phyloP scores from a whole-genome alignment of 176 grass and related monocot species.

The Typha latifolia region DNA sequence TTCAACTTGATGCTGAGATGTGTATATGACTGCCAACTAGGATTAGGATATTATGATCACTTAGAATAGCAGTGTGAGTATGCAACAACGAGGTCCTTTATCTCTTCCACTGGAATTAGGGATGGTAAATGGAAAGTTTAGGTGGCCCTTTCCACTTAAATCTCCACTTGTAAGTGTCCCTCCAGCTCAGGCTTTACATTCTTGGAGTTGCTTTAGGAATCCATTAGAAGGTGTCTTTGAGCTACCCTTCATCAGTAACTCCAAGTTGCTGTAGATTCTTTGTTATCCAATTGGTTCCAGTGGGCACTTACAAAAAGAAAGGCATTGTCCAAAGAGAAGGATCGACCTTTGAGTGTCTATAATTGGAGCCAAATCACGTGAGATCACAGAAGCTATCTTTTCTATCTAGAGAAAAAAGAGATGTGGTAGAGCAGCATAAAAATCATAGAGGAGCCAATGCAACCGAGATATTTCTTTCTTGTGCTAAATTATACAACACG shows the following conservation, averaged over 20 bases:
- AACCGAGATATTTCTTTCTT: no score
- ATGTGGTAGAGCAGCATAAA: no score
- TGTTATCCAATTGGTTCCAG: neutral
- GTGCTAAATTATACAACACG: no score
- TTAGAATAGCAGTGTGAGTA: neutral
- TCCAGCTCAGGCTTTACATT: slow-evolving; percentile 6
- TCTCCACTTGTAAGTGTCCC: no score
- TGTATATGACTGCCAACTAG: neutral
- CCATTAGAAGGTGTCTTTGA: neutral
- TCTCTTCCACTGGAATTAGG: neutral
- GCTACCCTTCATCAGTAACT: neutral
- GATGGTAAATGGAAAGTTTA: neutral
- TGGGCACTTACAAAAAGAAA: neutral
- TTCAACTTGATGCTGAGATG: slow-evolving; percentile 1
- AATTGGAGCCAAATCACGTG: no score
- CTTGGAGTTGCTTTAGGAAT: neutral
- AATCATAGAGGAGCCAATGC: no score
- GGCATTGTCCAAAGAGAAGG: no score
- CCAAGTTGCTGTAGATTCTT: neutral
- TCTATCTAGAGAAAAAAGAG: no score
- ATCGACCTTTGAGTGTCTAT: no score
- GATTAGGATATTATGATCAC: neutral
- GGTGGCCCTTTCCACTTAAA: slow-evolving; percentile 1
- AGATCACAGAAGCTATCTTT: no score
- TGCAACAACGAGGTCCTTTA: neutral